Evolutionary conservation across 768 basidiomycete species (phyloP).

Genomic region (Boletus rufocinnamomeus): DNA sequence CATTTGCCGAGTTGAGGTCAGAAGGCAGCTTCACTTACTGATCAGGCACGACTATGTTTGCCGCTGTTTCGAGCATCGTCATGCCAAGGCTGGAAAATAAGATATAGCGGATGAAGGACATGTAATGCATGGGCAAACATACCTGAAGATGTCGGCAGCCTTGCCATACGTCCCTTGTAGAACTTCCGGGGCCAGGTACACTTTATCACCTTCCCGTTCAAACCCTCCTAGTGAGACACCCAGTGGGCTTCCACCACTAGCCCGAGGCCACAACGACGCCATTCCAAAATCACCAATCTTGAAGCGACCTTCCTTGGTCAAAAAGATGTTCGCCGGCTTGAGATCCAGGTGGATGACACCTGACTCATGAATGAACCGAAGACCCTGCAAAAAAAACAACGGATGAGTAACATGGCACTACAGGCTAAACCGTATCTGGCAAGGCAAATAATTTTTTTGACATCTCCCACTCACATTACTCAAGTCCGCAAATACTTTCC

Average conservation of each 20-base stretch:
- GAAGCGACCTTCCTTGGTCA: slow-evolving; percentile 83
- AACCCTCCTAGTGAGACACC: slow-evolving; percentile 51
- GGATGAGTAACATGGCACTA: slow-evolving; percentile 27
- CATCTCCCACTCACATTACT: slow-evolving; percentile 65
- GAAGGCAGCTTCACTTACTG: slow-evolving; percentile 61
- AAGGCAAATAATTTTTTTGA: slow-evolving; percentile 5
- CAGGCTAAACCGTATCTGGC: slow-evolving; percentile 30
- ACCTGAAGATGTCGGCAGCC: slow-evolving; percentile 98
- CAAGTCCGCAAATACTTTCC: slow-evolving; percentile 94
- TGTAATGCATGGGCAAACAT: slow-evolving; percentile 33
- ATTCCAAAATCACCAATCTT: slow-evolving; percentile 99
- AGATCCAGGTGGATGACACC: slow-evolving; percentile 94
- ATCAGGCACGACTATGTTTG: slow-evolving; percentile 96
- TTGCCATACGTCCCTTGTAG: slow-evolving; percentile 89
- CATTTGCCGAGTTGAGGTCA: slow-evolving; percentile 1
- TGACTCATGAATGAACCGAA: slow-evolving; percentile 85
- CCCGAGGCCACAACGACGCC: slow-evolving; percentile 90
- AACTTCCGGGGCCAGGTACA: slow-evolving; percentile 96
- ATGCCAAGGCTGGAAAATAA: slow-evolving; percentile 76
- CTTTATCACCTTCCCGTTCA: slow-evolving; percentile 95
- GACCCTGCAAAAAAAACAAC: slow-evolving; percentile 54
- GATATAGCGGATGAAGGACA: slow-evolving; percentile 8
- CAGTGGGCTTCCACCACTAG: slow-evolving; percentile 37
- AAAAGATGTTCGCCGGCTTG: slow-evolving; percentile 96
- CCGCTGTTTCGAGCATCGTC: slow-evolving; percentile 91